Evolutionary conservation across 2,329 filamentous ascomycete species (phyloP), one percentile per base, ranked within the genome.

Genomic region (Aspergillus uvarum): DNA sequence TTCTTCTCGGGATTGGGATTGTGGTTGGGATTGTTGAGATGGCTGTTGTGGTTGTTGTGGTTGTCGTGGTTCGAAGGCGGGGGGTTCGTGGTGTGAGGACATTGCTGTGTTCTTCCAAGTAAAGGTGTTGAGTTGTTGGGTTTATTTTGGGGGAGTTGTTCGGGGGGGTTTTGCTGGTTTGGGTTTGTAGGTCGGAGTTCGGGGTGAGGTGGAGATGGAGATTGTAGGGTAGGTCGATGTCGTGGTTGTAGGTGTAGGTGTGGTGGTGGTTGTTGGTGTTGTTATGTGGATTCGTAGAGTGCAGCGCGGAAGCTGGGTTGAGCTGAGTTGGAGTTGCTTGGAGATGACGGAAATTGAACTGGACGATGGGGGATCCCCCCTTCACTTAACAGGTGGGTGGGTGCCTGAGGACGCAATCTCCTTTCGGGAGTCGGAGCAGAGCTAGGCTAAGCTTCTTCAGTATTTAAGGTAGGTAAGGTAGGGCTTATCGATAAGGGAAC

Each of bases 1-100:
- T 19, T 47, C n/a, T n/a, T n/a, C n/a, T 49, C 24, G 29, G 21
- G 19, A 14, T 56, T 56, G 48, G 58, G 59, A 42, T 57, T 62
- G 42, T 5, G 32, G 42, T 16, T 49, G 32, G 4, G 22, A 3
- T 38, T 38, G 5, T n/a, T n/a, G n/a, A n/a, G n/a, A n/a, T n/a
- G n/a, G n/a, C n/a, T n/a, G n/a, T 50, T 55, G 29, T 8, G 10
- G 8, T 32, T 42, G 35, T 56, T n/a, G 11, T 29, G 29, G 2
- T 16, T 49, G 63, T 22, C 51, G 54, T 14, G 11, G 59, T 57
- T 54, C 24, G 42, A 31, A 12, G 38, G 56, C 19, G 5, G 38
- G 58, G 60, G 32, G 22, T 16, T 56, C 42, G 42, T 11, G 22
- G 12, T 21, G 19, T 22, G 22, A 22, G 22, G 22, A 22, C 22